Percentiles rank a stretch among this genome's conserved stretches.
These are phyloP conservation scores for Peltaster fructicola DNA, from an alignment of 2,329 filamentous ascomycete species.

Conservation along the genomic window DNA sequence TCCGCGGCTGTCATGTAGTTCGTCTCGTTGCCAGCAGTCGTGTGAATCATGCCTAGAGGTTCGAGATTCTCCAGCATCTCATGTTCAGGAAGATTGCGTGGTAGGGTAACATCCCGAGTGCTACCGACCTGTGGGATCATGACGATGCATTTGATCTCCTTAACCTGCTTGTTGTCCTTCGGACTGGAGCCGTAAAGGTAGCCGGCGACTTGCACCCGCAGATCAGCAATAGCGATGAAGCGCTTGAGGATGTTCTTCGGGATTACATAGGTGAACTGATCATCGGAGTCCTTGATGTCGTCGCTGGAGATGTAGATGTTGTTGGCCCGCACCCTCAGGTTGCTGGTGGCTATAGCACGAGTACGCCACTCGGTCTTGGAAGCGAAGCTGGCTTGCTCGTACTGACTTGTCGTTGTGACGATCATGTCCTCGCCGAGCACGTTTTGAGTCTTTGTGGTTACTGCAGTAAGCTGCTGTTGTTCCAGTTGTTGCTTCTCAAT, in stretches of 20 bases:
- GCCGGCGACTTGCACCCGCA: slow-evolving; percentile 88
- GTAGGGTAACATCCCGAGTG: slow-evolving; percentile 77
- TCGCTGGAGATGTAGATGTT: slow-evolving; percentile 98
- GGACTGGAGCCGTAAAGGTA: slow-evolving; percentile 90
- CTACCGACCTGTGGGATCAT: slow-evolving; percentile 96
- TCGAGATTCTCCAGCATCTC: slow-evolving; percentile 77
- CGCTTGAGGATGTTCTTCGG: slow-evolving; percentile 97
- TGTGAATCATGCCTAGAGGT: slow-evolving; percentile 88
- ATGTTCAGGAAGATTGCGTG: slow-evolving; percentile 78
- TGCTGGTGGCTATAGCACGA: slow-evolving; percentile 87
- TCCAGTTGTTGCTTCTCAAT: slow-evolving; percentile 99
- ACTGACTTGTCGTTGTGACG: slow-evolving; percentile 93
- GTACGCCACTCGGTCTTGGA: slow-evolving; percentile 99
- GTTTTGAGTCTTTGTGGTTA: slow-evolving; percentile 97
- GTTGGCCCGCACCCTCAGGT: slow-evolving; percentile 81
- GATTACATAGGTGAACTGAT: slow-evolving; percentile 88
- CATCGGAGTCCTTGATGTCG: slow-evolving; percentile 78
- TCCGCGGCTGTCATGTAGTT: slow-evolving; percentile 93
- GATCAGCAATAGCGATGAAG: slow-evolving; percentile 93
- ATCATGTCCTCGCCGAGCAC: slow-evolving; percentile 94
- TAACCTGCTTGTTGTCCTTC: slow-evolving; percentile 87
- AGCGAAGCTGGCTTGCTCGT: slow-evolving; percentile 92
- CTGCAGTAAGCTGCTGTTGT: slow-evolving; percentile 86
- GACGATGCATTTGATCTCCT: slow-evolving; percentile 90
- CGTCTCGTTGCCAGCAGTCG: slow-evolving; percentile 81